Percentiles rank a stretch among this genome's conserved stretches.
phyloP scores from a whole-genome alignment of 2,329 filamentous ascomycete genomes.

The Ascochyta fabae region DNA sequence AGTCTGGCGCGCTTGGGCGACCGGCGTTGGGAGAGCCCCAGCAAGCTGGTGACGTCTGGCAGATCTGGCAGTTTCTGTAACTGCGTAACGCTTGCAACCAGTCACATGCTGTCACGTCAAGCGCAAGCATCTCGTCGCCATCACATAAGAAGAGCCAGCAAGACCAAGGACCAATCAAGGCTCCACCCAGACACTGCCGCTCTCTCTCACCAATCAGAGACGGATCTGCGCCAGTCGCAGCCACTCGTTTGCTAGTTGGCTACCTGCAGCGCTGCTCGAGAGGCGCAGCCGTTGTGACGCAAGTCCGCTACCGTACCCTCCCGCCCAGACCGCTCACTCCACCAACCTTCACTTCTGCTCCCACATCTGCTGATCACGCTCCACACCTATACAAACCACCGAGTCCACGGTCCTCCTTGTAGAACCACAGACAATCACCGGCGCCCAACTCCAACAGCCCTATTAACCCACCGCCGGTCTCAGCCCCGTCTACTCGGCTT shows the following conservation, averaged over 20 bases:
- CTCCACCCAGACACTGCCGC: conserved; percentile 5
- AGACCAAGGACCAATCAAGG: conserved; percentile 6
- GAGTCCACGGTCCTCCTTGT: conserved; percentile 29
- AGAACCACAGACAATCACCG: conserved; percentile 27
- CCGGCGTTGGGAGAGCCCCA: not conserved
- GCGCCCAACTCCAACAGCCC: conserved; percentile 20
- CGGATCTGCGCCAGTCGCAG: conserved; percentile 1
- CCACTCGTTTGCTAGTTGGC: conserved; percentile 1
- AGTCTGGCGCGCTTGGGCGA: not conserved
- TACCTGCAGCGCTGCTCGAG: conserved; percentile 1
- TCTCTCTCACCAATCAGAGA: not conserved
- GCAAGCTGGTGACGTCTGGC: not conserved
- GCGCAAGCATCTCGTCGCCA: not conserved
- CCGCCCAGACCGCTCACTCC: conserved; percentile 33
- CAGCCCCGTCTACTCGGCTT: conserved; percentile 34
- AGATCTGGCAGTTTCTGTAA: not conserved
- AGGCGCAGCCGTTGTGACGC: conserved; percentile 30
- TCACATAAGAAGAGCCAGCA: conserved; percentile 8
- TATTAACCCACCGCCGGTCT: conserved; percentile 29
- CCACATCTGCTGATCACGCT: conserved; percentile 25
- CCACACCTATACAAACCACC: conserved; percentile 39
- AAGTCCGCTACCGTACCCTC: conserved; percentile 16
- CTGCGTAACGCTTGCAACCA: not conserved
- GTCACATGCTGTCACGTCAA: not conserved
- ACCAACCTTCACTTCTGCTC: conserved; percentile 23